Base-by-base conservation (phyloP, 2,329 filamentous ascomycete genomes). In the Blastomyces emzantsi region DNA sequence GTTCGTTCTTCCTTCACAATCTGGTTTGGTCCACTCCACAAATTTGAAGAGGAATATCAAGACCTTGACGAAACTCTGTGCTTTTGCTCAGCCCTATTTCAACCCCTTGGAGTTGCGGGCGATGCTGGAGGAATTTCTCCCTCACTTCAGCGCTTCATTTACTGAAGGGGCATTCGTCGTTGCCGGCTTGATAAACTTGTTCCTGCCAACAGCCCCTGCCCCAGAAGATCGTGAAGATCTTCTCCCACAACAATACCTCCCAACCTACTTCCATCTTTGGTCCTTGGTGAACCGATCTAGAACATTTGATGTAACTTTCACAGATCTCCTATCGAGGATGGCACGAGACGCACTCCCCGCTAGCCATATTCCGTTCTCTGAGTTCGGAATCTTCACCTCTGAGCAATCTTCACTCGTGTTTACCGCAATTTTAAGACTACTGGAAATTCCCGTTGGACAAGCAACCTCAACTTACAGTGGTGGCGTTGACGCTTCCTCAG, bases 211-310 rank as follows among this genome's bases (percentile, higher is more conserved):
- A 8, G 85, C 87, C 45, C 71, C 75, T 6, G 85, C 89, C 2
- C 89, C 91, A 3, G 82, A 85, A 33, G 85, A 86, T 39, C 85
- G 89, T 69, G 80, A 82, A 41, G 85, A 92, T 69, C 85, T 96
- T n/a, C 87, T 92, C 69, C 93, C 94, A 0, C 88, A 92, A 68
- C 87, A 93, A 72, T 93, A 95, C 71, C 79, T 97, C 45, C 94
- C 94, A 2, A 96, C 93, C 0, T 88, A 96, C 70, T 99, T 99
- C 80, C 94, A 99, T 75, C 78, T 97, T 1, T 99, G 94, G 94
- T 94, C 92, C 1, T 82, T 97, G 52, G 87, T 97, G 68, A 94
- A 91, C 69, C 84, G 95, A 61, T 97, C 93, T 0, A 94, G 90
- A 75, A 83, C 87, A 3, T 89, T 94, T 66, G 94, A 99, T 75